phyloP scores from a whole-genome alignment of 306 rosid genomes.

The Vigna radiata region DNA sequence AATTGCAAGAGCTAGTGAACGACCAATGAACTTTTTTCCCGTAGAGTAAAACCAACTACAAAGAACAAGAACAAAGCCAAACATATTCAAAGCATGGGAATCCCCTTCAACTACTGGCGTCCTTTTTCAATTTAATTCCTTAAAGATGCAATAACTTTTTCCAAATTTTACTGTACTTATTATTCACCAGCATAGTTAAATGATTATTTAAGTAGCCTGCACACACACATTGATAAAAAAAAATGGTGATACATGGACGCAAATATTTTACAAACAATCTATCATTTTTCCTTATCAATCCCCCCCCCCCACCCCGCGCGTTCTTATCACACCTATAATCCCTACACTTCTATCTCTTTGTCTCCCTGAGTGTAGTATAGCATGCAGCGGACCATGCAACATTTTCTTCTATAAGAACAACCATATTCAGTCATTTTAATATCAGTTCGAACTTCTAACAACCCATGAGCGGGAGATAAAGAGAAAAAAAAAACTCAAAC shows the following conservation, averaged over 20 bases:
- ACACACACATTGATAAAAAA: slow-evolving; percentile 1
- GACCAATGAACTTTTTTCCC: background rate
- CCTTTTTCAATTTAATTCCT: slow-evolving; percentile 16
- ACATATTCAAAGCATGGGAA: slow-evolving; percentile 1
- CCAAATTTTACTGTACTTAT: background rate
- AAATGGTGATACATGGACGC: background rate
- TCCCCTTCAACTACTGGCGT: slow-evolving; percentile 17
- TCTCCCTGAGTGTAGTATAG: background rate
- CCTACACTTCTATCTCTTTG: background rate
- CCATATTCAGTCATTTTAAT: slow-evolving; percentile 5
- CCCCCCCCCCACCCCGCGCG: background rate
- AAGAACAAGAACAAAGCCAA: slow-evolving; percentile 2
- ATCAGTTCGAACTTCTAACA: slow-evolving; percentile 17
- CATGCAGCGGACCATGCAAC: background rate
- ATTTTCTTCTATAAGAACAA: background rate
- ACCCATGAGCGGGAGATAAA: background rate
- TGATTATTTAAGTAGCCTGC: slow-evolving; percentile 6
- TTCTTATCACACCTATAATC: background rate
- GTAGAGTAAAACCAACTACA: background rate
- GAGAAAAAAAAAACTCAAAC: slow-evolving; percentile 6
- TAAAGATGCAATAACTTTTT: slow-evolving; percentile 2
- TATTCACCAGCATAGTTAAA: background rate
- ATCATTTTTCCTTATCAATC: background rate
- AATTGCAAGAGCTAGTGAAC: slow-evolving; percentile 5
- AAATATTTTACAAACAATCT: background rate